Conservation (phyloP, 2,329 filamentous ascomycete genomes). For the Tolypocladium nubicola region DNA sequence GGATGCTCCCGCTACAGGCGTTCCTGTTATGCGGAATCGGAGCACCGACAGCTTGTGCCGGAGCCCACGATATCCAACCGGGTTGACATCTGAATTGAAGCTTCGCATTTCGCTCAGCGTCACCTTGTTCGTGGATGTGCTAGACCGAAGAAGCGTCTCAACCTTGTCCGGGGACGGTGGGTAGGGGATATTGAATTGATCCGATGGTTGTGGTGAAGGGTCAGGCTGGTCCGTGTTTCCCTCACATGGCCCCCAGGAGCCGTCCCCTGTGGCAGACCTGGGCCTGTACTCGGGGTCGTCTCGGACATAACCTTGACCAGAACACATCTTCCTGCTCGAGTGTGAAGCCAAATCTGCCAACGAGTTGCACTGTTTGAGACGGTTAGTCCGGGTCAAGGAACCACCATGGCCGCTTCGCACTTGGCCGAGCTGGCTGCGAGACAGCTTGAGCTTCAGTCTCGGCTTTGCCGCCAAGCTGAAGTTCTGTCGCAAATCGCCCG, state of each 20-base stretch:
- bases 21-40: conserved; percentile 12
- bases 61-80: conserved; percentile 6
- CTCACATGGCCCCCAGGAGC: conserved; percentile 4
- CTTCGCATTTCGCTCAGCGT: conserved; percentile 6
- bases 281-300: background rate
- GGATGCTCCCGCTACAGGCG: conserved; percentile 3
- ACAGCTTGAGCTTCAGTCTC: conserved; percentile 22
- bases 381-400: conserved; percentile 9
- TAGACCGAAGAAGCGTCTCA: conserved; percentile 5
- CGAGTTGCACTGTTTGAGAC: conserved; percentile 21
- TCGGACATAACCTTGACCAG: background rate
- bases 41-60: conserved; percentile 20
- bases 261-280: background rate
- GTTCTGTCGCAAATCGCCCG: conserved; percentile 1
- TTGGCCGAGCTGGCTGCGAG: conserved; percentile 16
- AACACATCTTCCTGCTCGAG: conserved; percentile 5
- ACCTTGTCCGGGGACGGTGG: conserved; percentile 12
- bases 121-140: conserved; percentile 4
- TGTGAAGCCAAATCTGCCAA: conserved; percentile 17
- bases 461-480: conserved; percentile 11
- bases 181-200: conserved; percentile 24
- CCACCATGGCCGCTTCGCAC: conserved; percentile 5
- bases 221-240: conserved; percentile 2
- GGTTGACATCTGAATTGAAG: conserved; percentile 1
- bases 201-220: conserved; percentile 13